Conservation (phyloP, 1,284 basidiomycete genomes). For the Apiotrichum gracile region DNA sequence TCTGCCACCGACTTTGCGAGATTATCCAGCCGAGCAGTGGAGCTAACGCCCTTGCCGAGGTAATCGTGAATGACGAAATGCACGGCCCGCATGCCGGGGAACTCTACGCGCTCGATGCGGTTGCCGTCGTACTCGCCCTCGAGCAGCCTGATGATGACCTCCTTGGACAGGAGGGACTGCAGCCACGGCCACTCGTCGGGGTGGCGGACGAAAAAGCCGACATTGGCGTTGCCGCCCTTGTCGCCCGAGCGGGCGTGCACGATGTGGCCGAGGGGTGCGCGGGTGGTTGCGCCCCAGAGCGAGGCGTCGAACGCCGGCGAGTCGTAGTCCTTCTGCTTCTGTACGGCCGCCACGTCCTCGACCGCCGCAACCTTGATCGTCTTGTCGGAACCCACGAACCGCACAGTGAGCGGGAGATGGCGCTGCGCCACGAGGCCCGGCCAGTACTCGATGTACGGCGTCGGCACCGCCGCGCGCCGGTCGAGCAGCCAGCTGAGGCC, state of each 20-base stretch:
- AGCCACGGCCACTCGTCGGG: constrained; percentile 24
- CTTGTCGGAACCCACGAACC: constrained; percentile 6
- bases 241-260: constrained; percentile 30
- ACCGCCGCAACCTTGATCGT: constrained; percentile 2
- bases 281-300: constrained; percentile 15
- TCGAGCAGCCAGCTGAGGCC: constrained; percentile 16
- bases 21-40: constrained; percentile 10
- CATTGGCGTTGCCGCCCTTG: constrained; percentile 28
- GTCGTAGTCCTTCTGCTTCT: constrained; percentile 7
- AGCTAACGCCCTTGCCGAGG: constrained; percentile 22
- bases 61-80: constrained; percentile 39
- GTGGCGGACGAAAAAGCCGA: constrained; percentile 26
- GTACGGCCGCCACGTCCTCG: neutral
- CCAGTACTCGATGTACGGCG: constrained; percentile 20
- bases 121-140: constrained; percentile 19
- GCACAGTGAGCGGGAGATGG: constrained; percentile 8
- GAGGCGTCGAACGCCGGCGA: neutral
- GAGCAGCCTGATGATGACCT: constrained; percentile 14
- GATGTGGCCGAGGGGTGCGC: constrained; percentile 21
- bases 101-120: constrained; percentile 27
- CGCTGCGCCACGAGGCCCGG: constrained; percentile 8
- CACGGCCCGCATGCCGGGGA: constrained; percentile 26
- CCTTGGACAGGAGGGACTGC: constrained; percentile 15
- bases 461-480: constrained; percentile 3
- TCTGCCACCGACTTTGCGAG: constrained; percentile 18